Conservation (phyloP, 129 eudicot species). For the Glebionis coronaria region DNA sequence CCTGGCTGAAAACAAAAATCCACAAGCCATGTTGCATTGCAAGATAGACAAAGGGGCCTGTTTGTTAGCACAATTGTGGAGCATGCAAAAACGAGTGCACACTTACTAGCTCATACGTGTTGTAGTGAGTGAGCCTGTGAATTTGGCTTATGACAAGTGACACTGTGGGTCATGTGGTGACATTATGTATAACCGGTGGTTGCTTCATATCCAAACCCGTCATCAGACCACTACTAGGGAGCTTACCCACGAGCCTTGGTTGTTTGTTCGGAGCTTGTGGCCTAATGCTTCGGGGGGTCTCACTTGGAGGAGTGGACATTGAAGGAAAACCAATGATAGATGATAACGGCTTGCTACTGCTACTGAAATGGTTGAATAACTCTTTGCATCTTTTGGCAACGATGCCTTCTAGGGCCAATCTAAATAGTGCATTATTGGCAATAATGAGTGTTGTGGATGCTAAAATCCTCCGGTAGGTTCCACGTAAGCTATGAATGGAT, state of each 20-base stretch:
- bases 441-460: too few relatives aligned
- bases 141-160: too few relatives aligned
- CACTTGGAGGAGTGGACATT: constrained; percentile 53
- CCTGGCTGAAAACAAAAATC: constrained; percentile 43
- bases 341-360: constrained; percentile 31
- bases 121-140: too few relatives aligned
- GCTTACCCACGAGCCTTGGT: constrained; percentile 33
- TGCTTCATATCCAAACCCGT: constrained; percentile 8
- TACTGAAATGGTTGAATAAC: constrained; percentile 20
- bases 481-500: too few relatives aligned
- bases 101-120: too few relatives aligned
- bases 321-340: constrained; percentile 43
- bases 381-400: constrained; percentile 42
- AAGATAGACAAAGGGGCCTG: constrained; percentile 37
- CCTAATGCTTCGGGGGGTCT: constrained; percentile 61
- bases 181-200: too few relatives aligned
- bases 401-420: constrained; percentile 51
- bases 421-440: constrained; percentile 82
- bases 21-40: constrained; percentile 56
- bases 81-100: too few relatives aligned
- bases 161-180: too few relatives aligned
- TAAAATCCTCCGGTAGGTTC: too few relatives aligned
- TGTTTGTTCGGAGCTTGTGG: constrained; percentile 37
- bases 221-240: constrained; percentile 10
- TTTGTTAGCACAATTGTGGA: too few relatives aligned